Percentiles rank a stretch among this genome's conserved stretches.
These are phyloP conservation scores for Choiromyces venosus DNA, from an alignment of 495 filamentous ascomycete genomes.

Conservation along the genomic window DNA sequence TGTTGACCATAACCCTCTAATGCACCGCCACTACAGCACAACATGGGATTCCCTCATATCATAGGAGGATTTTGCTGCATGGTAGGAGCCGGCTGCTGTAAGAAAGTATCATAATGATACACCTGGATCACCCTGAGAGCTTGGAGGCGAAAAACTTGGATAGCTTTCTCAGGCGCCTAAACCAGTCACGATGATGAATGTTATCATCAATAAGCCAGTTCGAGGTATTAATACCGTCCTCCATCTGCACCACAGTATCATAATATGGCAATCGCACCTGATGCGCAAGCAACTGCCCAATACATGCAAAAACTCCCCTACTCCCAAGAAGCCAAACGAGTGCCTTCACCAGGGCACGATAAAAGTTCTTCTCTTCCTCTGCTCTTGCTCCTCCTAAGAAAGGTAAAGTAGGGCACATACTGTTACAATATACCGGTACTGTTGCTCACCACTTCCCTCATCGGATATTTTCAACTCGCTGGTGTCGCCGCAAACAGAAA, in stretches of 20 bases:
- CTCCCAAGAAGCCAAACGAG: neutral
- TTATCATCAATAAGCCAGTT: neutral
- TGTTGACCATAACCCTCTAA: neutral
- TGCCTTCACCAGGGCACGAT: neutral
- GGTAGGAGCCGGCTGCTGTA: neutral
- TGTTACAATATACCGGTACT: neutral
- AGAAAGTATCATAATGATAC: neutral
- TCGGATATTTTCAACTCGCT: neutral
- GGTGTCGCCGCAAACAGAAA: neutral
- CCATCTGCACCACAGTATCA: neutral
- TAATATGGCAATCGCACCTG: neutral
- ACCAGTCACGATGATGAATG: neutral
- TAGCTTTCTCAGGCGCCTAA: neutral
- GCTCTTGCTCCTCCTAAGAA: neutral
- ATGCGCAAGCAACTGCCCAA: neutral
- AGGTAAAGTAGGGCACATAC: neutral
- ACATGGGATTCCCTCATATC: neutral
- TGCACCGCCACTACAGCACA: neutral
- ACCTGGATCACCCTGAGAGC: neutral
- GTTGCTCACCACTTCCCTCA: neutral
- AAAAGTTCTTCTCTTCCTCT: neutral
- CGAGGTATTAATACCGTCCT: neutral
- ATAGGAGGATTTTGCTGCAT: neutral
- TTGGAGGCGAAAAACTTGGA: neutral
- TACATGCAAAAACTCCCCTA: neutral